Base-by-base conservation (phyloP, 2,329 filamentous ascomycete genomes). In the Mycosphaerella arachidis region DNA sequence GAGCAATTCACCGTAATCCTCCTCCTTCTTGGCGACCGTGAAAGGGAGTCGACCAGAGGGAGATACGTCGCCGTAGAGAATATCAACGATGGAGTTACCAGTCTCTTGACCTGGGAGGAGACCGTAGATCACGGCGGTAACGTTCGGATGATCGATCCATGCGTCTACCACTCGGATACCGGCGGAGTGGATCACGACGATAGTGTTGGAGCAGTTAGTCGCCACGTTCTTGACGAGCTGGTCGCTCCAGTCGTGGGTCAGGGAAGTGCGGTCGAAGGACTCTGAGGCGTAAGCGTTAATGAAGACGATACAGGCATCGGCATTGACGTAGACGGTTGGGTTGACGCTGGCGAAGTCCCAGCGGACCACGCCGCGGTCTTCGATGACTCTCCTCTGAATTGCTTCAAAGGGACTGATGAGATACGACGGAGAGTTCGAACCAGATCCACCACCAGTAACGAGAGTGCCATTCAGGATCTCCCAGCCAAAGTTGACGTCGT, bases 401-500 rank as follows among this genome's bases (percentile, higher is more conserved):
- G 67, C 67, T 30, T 67, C 66, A 31, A 66, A 67, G 1, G 67
- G 66, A 16, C 59, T 63, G 37, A 67, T 57, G n/a, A 67, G 31
- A 29, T 60, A 62, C 4, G 59, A 62, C 13, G 65, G 65, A 16
- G 61, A 57, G 43, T 65, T 61, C 31, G 63, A 62, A 2, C 63
- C 56, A 43, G 55, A 58, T 24, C 63, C 64, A 48, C 62, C 64
- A 29, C 62, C 65, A 9, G 63, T 67, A 12, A 63, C 50, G 4
- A 67, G 33, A 6, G 65, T 67, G 5, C 65, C 65, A 16, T 67
- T 65, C 53, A 67, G 65, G 0, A 68, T 74, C 6, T 70, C 62
- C 65, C 67, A 68, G 16, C 65, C 70, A 51, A 73, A 73, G 48
- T 75, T 76, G 20, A 74, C 74, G 62, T 75, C 73, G 48, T 76